Conservation (phyloP, 768 basidiomycete genomes). For the Mrakia gelida region DNA sequence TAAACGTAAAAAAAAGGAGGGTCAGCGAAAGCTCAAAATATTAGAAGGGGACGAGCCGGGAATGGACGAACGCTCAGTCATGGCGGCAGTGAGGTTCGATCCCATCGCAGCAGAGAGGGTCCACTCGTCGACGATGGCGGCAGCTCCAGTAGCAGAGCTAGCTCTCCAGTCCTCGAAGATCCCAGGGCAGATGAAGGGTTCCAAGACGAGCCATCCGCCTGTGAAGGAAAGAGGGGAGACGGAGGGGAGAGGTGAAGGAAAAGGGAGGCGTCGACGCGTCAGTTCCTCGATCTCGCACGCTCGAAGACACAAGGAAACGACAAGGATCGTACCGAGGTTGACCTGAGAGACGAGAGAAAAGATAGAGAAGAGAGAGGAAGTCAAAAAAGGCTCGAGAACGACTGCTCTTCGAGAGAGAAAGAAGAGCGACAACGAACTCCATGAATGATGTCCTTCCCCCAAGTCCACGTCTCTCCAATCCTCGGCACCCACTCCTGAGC, state of each 20-base stretch:
- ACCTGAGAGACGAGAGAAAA: background rate
- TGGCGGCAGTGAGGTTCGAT: conserved; percentile 58
- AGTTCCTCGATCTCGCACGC: background rate
- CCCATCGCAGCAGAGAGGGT: conserved; percentile 42
- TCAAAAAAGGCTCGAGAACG: too few relatives aligned
- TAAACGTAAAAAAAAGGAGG: background rate
- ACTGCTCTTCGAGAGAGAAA: background rate
- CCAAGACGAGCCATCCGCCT: conserved; percentile 36
- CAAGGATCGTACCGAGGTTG: conserved; percentile 7
- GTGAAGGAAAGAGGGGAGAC: too few relatives aligned
- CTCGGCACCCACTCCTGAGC: conserved; percentile 61
- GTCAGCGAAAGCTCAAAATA: too few relatives aligned
- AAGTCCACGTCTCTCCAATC: conserved; percentile 76
- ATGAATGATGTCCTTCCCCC: conserved; percentile 64
- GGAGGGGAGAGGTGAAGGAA: background rate
- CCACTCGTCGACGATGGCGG: conserved; percentile 41
- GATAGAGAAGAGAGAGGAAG: background rate
- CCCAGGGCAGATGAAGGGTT: conserved; percentile 42
- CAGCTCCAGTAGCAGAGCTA: conserved; percentile 18
- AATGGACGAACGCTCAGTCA: conserved; percentile 57
- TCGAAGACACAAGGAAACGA: background rate
- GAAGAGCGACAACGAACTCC: conserved; percentile 35
- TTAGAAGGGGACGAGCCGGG: background rate
- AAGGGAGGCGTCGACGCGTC: background rate
- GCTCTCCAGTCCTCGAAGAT: conserved; percentile 41